Percentiles rank a stretch among this genome's conserved stretches.
phyloP scores from a whole-genome alignment of 2,329 filamentous ascomycete genomes.

The Lasiodiplodia theobromae region DNA sequence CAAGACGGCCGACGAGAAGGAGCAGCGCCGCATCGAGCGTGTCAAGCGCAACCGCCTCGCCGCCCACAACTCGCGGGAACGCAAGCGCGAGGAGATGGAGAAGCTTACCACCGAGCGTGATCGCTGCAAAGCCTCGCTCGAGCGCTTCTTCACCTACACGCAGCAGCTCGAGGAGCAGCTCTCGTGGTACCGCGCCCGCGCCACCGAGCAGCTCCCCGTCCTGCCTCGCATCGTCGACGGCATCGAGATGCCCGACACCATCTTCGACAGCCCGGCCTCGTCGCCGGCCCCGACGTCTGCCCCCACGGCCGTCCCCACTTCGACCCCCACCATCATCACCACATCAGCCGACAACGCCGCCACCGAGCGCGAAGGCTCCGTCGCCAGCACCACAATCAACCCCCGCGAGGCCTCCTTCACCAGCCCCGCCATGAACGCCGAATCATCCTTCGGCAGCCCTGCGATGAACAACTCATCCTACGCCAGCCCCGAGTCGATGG shows the following conservation, averaged over 20 bases:
- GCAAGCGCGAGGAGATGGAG: conserved; percentile 90
- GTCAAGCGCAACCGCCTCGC: conserved; percentile 95
- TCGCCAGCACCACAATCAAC: conserved; percentile 38
- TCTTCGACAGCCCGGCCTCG: conserved; percentile 32
- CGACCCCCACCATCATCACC: conserved; percentile 4
- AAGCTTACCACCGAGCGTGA: conserved; percentile 73
- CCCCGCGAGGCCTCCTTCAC: conserved; percentile 41
- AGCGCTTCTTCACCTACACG: conserved; percentile 61
- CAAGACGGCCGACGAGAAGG: conserved; percentile 98
- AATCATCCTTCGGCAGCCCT: conserved; percentile 34
- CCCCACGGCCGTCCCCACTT: conserved; percentile 9
- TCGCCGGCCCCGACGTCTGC: conserved; percentile 4
- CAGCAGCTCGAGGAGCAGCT: conserved; percentile 60
- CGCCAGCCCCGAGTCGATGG: conserved; percentile 47
- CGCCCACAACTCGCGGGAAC: conserved; percentile 94
- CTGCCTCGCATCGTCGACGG: conserved; percentile 35
- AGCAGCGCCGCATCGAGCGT: conserved; percentile 95
- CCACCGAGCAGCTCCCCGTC: conserved; percentile 40
- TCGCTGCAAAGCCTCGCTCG: conserved; percentile 69
- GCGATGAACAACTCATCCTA: conserved; percentile 35
- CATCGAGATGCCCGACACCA: conserved; percentile 33
- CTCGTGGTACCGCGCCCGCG: conserved; percentile 43
- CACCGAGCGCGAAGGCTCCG: conserved; percentile 12
- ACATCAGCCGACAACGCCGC: conserved; percentile 3
- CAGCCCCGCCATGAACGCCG: conserved; percentile 30